Base-by-base conservation (phyloP, 768 basidiomycete genomes). In the Trametes elegans region DNA sequence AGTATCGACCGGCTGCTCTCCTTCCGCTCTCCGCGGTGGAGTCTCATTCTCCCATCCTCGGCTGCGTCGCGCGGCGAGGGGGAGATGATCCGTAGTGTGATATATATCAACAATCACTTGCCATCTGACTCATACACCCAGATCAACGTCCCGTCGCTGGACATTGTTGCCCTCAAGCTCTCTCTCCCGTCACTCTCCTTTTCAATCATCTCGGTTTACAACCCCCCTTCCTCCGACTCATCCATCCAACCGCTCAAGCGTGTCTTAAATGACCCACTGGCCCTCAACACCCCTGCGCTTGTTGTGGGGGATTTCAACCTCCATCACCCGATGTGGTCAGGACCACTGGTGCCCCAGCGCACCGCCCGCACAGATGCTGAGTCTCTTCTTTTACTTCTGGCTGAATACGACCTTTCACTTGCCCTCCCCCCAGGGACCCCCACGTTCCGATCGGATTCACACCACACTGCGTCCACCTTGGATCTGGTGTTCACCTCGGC, bases 251-350 rank as follows among this genome's bases (percentile, higher is more conserved):
- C n/a, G n/a, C n/a, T n/a, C n/a, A n/a, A n/a, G n/a, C n/a, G n/a
- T n/a, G n/a, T n/a, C n/a, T n/a, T n/a, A n/a, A n/a, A n/a, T n/a
- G n/a, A n/a, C n/a, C n/a, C n/a, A n/a, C n/a, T n/a, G n/a, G n/a
- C n/a, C n/a, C n/a, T n/a, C n/a, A n/a, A n/a, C n/a, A n/a, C n/a
- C n/a, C n/a, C n/a, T 7, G 23, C 26, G 9, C 21, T 48, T 19
- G 13, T 55, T 18, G 8, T 27, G 2, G 53, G 46, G 5, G 54
- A 55, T 39, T 55, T 44, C 34, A 55, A 55, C 46, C 28, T 49
- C 21, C 54, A 55, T 21, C 54, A 55, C 46, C 54, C 54, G 1
- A 14, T 49, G 8, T 55, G 54, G 54, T 55, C 54, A 1, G 43
- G 31, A 14, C 7, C n/a, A 7, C 21, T 13, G 7, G 18, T 23